phyloP scores from a whole-genome alignment of 1,139 yeast species.

The Pichia sp. region DNA sequence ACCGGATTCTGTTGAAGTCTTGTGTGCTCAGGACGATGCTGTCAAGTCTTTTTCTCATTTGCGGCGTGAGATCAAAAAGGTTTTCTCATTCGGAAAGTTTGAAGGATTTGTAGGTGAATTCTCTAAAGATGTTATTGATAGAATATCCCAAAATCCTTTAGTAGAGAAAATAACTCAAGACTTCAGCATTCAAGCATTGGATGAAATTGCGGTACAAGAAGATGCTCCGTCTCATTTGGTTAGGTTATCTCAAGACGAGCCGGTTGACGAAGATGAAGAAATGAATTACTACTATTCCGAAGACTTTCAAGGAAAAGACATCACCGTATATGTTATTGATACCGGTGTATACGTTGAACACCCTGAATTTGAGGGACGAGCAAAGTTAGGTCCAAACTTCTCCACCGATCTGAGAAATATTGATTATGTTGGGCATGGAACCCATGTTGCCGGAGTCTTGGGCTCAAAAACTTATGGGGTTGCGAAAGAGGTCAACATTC shows the following conservation, averaged over 20 bases:
- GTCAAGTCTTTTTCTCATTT: slow-evolving; percentile 33
- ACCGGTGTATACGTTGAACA: slow-evolving; percentile 51
- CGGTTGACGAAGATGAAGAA: slow-evolving; percentile 24
- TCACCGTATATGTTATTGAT: slow-evolving; percentile 76
- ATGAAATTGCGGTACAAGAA: slow-evolving; percentile 31
- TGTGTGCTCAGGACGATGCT: slow-evolving; percentile 30
- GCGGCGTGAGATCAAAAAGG: slow-evolving; percentile 41
- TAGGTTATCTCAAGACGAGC: slow-evolving; percentile 29
- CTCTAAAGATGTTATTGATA: slow-evolving; percentile 42
- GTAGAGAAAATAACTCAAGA: slow-evolving; percentile 62
- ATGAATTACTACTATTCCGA: slow-evolving; percentile 42
- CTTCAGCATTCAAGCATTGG: slow-evolving; percentile 45
- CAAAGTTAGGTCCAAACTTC: slow-evolving; percentile 45
- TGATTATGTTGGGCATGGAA: slow-evolving; percentile 59
- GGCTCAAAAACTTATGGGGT: slow-evolving; percentile 79
- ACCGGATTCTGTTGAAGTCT: slow-evolving; percentile 34
- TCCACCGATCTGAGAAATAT: slow-evolving; percentile 35
- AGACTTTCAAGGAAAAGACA: slow-evolving; percentile 46
- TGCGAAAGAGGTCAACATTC: slow-evolving; percentile 59
- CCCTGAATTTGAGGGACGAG: slow-evolving; percentile 52
- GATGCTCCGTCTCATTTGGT: slow-evolving; percentile 32
- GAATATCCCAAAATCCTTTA: slow-evolving; percentile 43
- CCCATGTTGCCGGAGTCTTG: slow-evolving; percentile 88
- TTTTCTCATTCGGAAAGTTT: slow-evolving; percentile 57
- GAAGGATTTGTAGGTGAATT: slow-evolving; percentile 63